These are phyloP conservation scores for Lavandula angustifolia DNA, from an alignment of 257 asterid species.

Conservation along the genomic window DNA sequence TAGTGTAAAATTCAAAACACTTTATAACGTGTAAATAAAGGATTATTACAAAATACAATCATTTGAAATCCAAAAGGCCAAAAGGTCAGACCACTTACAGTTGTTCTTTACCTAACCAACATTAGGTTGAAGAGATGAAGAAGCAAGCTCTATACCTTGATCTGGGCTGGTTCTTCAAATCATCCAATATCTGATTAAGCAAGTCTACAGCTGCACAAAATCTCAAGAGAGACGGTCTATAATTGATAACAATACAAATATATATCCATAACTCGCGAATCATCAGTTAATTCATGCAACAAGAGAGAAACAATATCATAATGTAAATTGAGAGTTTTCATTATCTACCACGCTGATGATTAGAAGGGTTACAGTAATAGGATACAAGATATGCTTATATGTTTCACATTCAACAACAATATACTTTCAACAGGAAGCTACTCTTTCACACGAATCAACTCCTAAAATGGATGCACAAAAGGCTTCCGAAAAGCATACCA, in stretches of 20 bases:
- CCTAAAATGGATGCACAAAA: slow-evolving; percentile 19
- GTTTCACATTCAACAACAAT: slow-evolving; percentile 27
- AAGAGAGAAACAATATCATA: neutral
- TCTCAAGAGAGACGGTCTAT: too few relatives aligned
- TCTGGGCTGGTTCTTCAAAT: too few relatives aligned
- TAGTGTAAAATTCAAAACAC: too few relatives aligned
- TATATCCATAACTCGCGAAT: neutral
- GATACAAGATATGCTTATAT: slow-evolving; percentile 34
- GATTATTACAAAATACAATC: neutral
- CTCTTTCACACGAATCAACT: slow-evolving; percentile 26
- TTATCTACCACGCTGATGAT: slow-evolving; percentile 7
- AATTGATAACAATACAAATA: neutral
- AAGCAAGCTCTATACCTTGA: slow-evolving; percentile 22
- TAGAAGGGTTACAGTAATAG: slow-evolving; percentile 30
- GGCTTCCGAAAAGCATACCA: slow-evolving; percentile 23
- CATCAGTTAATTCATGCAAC: neutral
- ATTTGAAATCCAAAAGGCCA: slow-evolving; percentile 4
- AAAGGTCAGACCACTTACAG: slow-evolving; percentile 29
- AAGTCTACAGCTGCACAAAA: too few relatives aligned
- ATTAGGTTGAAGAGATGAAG: slow-evolving; percentile 30
- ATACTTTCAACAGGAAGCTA: slow-evolving; percentile 28
- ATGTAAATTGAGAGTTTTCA: neutral
- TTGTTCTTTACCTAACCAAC: slow-evolving; percentile 35
- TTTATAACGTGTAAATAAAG: too few relatives aligned
- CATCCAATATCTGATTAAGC: neutral